A percentile compares a stretch with the other conserved stretches of the same genome.
phyloP scores from a whole-genome alignment of 73 alveolate species.

The Uronychia binucleata region DNA sequence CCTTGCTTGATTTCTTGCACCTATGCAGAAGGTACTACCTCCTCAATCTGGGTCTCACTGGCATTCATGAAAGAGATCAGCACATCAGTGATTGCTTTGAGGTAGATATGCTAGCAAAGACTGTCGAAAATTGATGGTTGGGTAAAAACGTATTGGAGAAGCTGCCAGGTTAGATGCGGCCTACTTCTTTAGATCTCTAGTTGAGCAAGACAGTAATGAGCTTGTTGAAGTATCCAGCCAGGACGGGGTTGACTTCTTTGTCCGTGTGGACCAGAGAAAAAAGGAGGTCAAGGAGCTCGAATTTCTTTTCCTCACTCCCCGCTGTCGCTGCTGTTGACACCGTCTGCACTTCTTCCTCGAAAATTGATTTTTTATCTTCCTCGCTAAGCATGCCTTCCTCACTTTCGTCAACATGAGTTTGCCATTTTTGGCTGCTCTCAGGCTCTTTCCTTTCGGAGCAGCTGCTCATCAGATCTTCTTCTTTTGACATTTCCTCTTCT shows the following conservation, averaged over 20 bases:
- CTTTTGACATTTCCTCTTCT: too few relatives aligned
- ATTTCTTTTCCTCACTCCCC: background rate
- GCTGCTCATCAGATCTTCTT: too few relatives aligned
- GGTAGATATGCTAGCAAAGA: slow-evolving; percentile 12
- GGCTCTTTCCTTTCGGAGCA: too few relatives aligned
- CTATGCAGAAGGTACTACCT: background rate
- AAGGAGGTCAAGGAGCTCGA: slow-evolving; percentile 18
- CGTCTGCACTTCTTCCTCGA: background rate
- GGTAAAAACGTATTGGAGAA: background rate
- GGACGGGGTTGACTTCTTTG: slow-evolving; percentile 5
- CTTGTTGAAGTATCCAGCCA: slow-evolving; percentile 22
- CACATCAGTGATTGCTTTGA: slow-evolving; percentile 14
- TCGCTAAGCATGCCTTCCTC: background rate
- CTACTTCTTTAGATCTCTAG: slow-evolving; percentile 13
- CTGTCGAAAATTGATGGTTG: background rate
- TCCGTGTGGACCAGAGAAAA: slow-evolving; percentile 15
- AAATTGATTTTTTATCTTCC: background rate
- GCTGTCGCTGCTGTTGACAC: background rate
- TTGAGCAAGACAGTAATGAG: background rate
- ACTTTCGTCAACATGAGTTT: too few relatives aligned
- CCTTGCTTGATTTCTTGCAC: background rate
- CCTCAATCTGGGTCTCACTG: background rate
- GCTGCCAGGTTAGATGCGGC: background rate
- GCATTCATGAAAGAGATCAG: background rate
- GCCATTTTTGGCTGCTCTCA: too few relatives aligned